Evolutionary conservation across 2,329 filamentous ascomycete species (phyloP).

Genomic region (Myriosclerotinia duriaeana): DNA sequence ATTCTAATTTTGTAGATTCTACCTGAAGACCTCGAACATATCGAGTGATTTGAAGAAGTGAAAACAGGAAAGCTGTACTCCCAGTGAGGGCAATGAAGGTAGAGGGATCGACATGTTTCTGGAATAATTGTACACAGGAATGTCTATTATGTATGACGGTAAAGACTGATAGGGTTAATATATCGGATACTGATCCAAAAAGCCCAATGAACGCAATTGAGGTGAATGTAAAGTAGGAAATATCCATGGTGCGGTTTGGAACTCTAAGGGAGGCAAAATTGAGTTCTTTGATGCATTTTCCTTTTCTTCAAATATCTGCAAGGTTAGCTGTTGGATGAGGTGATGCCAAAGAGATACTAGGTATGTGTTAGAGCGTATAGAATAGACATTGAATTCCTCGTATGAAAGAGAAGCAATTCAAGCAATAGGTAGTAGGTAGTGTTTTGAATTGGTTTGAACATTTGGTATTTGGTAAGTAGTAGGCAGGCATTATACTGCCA

Average conservation of each 20-base stretch:
- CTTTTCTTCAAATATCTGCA: not conserved
- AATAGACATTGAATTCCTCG: not conserved
- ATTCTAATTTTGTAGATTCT: constrained; percentile 19
- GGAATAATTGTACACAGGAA: constrained; percentile 12
- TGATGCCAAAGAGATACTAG: not conserved
- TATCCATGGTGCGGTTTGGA: constrained; percentile 6
- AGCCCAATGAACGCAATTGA: constrained; percentile 6
- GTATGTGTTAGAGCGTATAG: not conserved
- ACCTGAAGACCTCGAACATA: constrained; percentile 29
- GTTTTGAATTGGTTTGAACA: too few species aligned
- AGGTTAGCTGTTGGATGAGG: not conserved
- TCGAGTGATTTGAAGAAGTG: constrained; percentile 30
- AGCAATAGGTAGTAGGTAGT: too few species aligned
- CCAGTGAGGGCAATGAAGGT: constrained; percentile 24
- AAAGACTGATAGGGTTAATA: constrained; percentile 24
- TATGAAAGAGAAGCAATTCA: not conserved
- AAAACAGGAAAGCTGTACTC: constrained; percentile 20
- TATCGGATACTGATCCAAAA: constrained; percentile 19
- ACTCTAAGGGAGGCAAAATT: constrained; percentile 7
- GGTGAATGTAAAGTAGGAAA: constrained; percentile 8
- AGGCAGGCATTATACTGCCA: not conserved
- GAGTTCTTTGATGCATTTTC: constrained; percentile 16
- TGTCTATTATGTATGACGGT: constrained; percentile 24
- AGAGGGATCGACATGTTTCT: constrained; percentile 23
- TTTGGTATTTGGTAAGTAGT: too few species aligned